These are phyloP conservation scores for Pulveroboletus ravenelii DNA, from an alignment of 768 basidiomycete species.

Conservation along the genomic window DNA sequence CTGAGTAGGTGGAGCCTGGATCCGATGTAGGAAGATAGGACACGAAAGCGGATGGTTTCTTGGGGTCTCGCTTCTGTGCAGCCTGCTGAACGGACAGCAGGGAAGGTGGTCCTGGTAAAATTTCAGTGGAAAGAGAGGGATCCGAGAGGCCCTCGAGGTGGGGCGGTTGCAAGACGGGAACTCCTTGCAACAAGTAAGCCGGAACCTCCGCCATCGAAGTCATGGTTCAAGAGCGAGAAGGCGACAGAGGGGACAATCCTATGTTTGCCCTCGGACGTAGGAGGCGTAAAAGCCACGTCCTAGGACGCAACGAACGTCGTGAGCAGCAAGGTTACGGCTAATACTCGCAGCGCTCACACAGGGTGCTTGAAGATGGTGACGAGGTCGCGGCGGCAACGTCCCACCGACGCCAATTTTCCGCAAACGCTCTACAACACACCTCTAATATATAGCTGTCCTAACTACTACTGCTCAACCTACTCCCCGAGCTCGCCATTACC, in stretches of 20 bases:
- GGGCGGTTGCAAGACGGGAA: slow-evolving; percentile 67
- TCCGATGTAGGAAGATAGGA: slow-evolving; percentile 83
- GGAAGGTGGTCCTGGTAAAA: slow-evolving; percentile 84
- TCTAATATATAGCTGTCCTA: slow-evolving; percentile 7
- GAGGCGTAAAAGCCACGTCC: slow-evolving; percentile 15
- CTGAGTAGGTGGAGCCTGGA: slow-evolving; percentile 86
- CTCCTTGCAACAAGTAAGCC: slow-evolving; percentile 68
- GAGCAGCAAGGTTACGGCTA: slow-evolving; percentile 17
- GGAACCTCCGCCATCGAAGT: slow-evolving; percentile 67
- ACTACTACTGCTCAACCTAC: slow-evolving; percentile 12
- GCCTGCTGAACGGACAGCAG: slow-evolving; percentile 66
- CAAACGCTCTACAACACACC: slow-evolving; percentile 9
- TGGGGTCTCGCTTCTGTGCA: slow-evolving; percentile 73
- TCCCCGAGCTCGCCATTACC: neutral
- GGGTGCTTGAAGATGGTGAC: slow-evolving; percentile 12
- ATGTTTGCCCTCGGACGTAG: slow-evolving; percentile 16
- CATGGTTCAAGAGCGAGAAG: slow-evolving; percentile 43
- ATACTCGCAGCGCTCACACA: slow-evolving; percentile 18
- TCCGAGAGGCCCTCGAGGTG: slow-evolving; percentile 72
- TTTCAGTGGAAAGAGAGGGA: slow-evolving; percentile 79
- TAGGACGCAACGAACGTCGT: slow-evolving; percentile 19
- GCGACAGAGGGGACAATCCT: slow-evolving; percentile 15
- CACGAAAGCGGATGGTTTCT: slow-evolving; percentile 61
- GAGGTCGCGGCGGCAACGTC: slow-evolving; percentile 20
- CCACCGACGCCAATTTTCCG: slow-evolving; percentile 25